Evolutionary conservation across 2,329 filamentous ascomycete genomes (phyloP), one percentile per base, ranked within the genome.

Genomic region (Dactylellina parvicollis): DNA sequence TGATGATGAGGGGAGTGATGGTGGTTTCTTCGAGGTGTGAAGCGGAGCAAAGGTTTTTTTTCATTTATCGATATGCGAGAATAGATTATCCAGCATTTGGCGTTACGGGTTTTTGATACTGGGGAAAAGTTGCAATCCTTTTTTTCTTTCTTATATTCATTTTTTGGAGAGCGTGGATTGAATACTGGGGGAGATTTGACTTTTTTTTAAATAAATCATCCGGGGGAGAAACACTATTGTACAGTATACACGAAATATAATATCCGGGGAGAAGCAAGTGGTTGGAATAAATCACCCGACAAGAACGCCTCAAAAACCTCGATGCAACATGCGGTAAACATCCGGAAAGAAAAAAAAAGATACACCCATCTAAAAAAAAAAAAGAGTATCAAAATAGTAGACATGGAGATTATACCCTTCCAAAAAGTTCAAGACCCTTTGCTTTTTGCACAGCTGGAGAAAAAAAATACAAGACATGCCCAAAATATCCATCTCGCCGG

Each of bases 1-100:
- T 18, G 50, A 76, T 46, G 75, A 76, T 40, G 77, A n/a, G 1
- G 60, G 44, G 20, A 60, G 59, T 18, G 50, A 76, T 46, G 75
- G 76, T 40, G 77, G 66, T 9, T 78, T 78, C 59, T 78, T 78
- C 56, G 75, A 78, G 36, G 75, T 75, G 34, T 76, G n/a, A n/a
- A 65, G 36, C 16, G 50, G 10, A 24, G 50, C 32, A 14, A 24
- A 4, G 4, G 38, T 24, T 8, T 24, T 14, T 42, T n/a, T n/a
- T n/a, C n/a, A n/a, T n/a, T 14, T 38, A 38, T 38, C 12, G 34
- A 28, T 20, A 10, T 16, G 44, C 9, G 9, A 47, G 44, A 38
- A 28, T 28, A 56, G 49, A 32, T n/a, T n/a, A n/a, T n/a, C n/a
- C 26, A 22, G 52, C 18, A 26, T 34, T 57, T 30, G 46, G 57